These are phyloP conservation scores for Colletotrichum spaethianum DNA, from an alignment of 2,329 filamentous ascomycete species.

Conservation along the genomic window DNA sequence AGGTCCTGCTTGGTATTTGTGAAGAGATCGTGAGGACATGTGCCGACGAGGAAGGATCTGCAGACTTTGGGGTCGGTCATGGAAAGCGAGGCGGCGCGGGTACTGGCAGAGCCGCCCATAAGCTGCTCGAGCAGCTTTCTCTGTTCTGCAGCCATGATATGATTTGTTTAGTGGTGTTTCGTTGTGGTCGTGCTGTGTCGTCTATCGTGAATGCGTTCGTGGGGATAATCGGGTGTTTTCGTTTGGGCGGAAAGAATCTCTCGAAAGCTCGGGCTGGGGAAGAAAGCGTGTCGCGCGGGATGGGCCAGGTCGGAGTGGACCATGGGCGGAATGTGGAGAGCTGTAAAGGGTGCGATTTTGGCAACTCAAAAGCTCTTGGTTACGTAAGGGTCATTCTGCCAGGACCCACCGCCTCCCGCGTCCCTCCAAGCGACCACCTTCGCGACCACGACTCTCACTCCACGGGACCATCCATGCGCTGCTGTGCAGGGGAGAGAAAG, in stretches of 20 bases:
- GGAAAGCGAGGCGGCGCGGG: slow-evolving; percentile 84
- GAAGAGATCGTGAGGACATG: slow-evolving; percentile 80
- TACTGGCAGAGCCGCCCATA: slow-evolving; percentile 82
- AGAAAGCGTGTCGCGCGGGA: slow-evolving; percentile 35
- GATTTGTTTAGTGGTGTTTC: background rate
- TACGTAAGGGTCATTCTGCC: slow-evolving; percentile 42
- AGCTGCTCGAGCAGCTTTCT: slow-evolving; percentile 98
- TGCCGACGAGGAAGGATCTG: slow-evolving; percentile 43
- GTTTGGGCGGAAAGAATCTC: background rate
- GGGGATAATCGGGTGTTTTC: background rate
- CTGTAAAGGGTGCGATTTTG: slow-evolving; percentile 13
- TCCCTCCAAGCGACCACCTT: slow-evolving; percentile 23
- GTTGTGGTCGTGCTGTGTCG: slow-evolving; percentile 13
- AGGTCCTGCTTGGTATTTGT: slow-evolving; percentile 99
- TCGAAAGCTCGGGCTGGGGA: slow-evolving; percentile 18
- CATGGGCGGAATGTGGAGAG: slow-evolving; percentile 36
- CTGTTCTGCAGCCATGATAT: slow-evolving; percentile 92
- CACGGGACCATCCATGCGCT: slow-evolving; percentile 17
- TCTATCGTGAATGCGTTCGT: background rate
- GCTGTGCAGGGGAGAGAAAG: slow-evolving; percentile 39
- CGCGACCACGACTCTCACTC: slow-evolving; percentile 33
- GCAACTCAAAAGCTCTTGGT: slow-evolving; percentile 1
- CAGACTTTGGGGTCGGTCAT: slow-evolving; percentile 77
- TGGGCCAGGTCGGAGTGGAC: slow-evolving; percentile 14
- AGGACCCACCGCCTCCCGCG: slow-evolving; percentile 22